These are phyloP conservation scores for Pseudisothecium myosuroides DNA, from an alignment of 225 moss, liverwort and hornwort genomes.

Conservation along the genomic window DNA sequence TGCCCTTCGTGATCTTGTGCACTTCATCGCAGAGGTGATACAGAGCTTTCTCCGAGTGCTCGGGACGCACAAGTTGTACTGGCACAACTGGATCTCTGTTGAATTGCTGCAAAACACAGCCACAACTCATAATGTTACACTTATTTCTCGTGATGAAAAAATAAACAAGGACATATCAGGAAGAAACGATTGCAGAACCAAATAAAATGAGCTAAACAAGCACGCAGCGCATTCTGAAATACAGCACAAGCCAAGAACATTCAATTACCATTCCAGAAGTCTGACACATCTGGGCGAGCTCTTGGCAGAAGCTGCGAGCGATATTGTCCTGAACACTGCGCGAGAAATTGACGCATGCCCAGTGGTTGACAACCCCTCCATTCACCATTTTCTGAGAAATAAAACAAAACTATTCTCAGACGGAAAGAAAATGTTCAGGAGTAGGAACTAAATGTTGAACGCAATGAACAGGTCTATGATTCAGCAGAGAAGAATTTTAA, in stretches of 20 bases:
- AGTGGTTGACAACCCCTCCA: slow-evolving; percentile 64
- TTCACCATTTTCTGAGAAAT: slow-evolving; percentile 89
- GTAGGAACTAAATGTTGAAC: too few relatives aligned
- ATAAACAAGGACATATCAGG: neutral
- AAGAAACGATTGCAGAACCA: neutral
- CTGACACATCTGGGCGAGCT: slow-evolving; percentile 82
- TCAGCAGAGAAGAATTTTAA: too few relatives aligned
- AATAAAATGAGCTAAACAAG: neutral
- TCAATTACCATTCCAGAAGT: slow-evolving; percentile 85
- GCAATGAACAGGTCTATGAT: accelerated
- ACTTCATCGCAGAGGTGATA: slow-evolving; percentile 65
- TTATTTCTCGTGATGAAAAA: too few relatives aligned
- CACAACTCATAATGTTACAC: neutral
- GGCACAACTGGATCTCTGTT: slow-evolving; percentile 61
- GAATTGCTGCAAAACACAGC: slow-evolving; percentile 39
- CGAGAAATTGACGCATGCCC: slow-evolving; percentile 94
- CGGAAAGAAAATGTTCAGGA: neutral
- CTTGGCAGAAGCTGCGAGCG: slow-evolving; percentile 60
- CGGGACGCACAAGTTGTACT: slow-evolving; percentile 54
- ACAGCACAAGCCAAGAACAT: too few relatives aligned
- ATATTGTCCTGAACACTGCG: slow-evolving; percentile 54
- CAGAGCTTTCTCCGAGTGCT: slow-evolving; percentile 64
- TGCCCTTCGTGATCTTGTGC: slow-evolving; percentile 36
- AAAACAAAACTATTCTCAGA: neutral
- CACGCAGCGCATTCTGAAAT: neutral